A percentile compares a stretch with the other conserved stretches of the same genome.
Evolutionary conservation across 1,284 basidiomycete genomes (phyloP).

Genomic region (Somion occarium): DNA sequence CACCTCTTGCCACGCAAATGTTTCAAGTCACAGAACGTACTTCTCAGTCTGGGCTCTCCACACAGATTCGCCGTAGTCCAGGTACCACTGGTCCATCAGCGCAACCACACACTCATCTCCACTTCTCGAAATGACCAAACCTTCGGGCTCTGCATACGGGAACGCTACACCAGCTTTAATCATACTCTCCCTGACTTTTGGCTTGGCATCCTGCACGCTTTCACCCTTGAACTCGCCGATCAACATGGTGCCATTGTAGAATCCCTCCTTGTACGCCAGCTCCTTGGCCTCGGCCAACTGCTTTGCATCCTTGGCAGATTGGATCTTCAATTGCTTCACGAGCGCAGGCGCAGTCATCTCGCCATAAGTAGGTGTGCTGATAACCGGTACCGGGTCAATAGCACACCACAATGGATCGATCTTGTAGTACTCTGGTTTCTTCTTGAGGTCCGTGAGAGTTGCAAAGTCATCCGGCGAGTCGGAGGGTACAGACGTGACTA

Average conservation of each 20-base stretch:
- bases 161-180: constrained; percentile 79
- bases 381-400: constrained; percentile 84
- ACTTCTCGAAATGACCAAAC: constrained; percentile 84
- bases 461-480: constrained; percentile 98
- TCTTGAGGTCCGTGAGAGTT: constrained; percentile 88
- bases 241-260: constrained; percentile 90
- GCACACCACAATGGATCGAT: constrained; percentile 90
- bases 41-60: constrained; percentile 89
- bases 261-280: constrained; percentile 97
- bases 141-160: constrained; percentile 95
- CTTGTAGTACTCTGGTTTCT: constrained; percentile 97
- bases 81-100: constrained; percentile 98
- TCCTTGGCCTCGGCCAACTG: constrained; percentile 97
- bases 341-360: constrained; percentile 88
- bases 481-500: constrained; percentile 97
- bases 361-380: constrained; percentile 88
- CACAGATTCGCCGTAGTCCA: constrained; percentile 90
- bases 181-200: constrained; percentile 83
- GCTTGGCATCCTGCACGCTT: constrained; percentile 88
- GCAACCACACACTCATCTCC: constrained; percentile 97
- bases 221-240: constrained; percentile 87
- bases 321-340: constrained; percentile 90
- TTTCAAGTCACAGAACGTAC: constrained; percentile 38
- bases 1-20: constrained; percentile 6
- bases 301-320: constrained; percentile 92